Evolutionary conservation across 345 rosid species (phyloP).

Genomic region (Combretum micranthum): DNA sequence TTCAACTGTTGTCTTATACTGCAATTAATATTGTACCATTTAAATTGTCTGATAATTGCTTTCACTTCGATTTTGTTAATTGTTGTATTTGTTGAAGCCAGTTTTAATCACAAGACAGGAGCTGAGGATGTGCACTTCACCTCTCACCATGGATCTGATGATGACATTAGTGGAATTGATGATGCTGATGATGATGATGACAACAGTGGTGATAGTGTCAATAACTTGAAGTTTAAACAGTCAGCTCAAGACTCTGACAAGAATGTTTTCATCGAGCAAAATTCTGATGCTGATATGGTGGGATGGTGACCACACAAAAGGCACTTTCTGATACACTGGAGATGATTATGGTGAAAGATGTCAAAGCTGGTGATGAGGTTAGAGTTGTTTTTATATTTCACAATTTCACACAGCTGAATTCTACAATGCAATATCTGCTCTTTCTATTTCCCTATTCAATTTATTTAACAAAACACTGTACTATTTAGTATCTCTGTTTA

Average conservation of each 20-base stretch:
- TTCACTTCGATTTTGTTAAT: not conserved
- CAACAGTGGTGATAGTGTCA: constrained; percentile 5
- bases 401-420: not conserved
- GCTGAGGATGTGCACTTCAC: constrained; percentile 86
- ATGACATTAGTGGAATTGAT: constrained; percentile 28
- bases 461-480: not conserved
- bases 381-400: constrained; percentile 10
- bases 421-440: not conserved
- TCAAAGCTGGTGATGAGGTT: constrained; percentile 72
- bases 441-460: too few species aligned
- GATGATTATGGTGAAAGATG: constrained; percentile 89
- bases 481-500: too few species aligned
- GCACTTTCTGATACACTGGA: constrained; percentile 36
- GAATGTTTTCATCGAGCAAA: constrained; percentile 13
- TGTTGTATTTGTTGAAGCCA: constrained; percentile 15
- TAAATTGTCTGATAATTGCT: not conserved
- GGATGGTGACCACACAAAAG: constrained; percentile 19
- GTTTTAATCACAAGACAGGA: constrained; percentile 92
- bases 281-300: constrained; percentile 11
- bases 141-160: constrained; percentile 41
- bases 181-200: constrained; percentile 16
- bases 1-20: not conserved
- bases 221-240: not conserved
- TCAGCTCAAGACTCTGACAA: constrained; percentile 8
- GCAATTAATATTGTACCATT: not conserved